Percentiles rank a stretch among this genome's conserved stretches.
phyloP scores from a whole-genome alignment of 192 early-diverging fungal species.

The Coemansia pectinata region DNA sequence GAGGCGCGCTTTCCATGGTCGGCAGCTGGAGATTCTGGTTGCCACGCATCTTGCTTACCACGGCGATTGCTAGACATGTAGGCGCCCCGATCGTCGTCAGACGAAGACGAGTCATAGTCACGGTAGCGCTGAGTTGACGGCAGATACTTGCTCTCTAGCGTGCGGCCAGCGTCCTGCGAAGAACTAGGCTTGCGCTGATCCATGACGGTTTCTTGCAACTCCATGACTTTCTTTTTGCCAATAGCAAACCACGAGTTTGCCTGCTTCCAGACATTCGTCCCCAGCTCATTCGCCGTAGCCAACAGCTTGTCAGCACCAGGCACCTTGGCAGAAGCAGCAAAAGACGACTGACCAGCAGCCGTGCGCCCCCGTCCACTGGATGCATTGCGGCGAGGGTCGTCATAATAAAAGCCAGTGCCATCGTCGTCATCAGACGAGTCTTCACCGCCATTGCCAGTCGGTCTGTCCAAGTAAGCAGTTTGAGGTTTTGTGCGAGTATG shows the following conservation, averaged over 20 bases:
- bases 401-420: constrained; percentile 11
- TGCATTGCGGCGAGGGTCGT: constrained; percentile 12
- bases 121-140: constrained; percentile 23
- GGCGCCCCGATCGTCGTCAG: constrained; percentile 21
- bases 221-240: constrained; percentile 56
- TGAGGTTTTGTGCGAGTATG: not conserved
- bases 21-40: not conserved
- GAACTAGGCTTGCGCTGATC: constrained; percentile 27
- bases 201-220: constrained; percentile 48
- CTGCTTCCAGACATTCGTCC: constrained; percentile 50
- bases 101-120: constrained; percentile 31
- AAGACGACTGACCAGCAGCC: constrained; percentile 1
- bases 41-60: constrained; percentile 1
- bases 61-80: constrained; percentile 38
- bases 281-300: constrained; percentile 52
- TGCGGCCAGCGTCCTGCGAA: not conserved
- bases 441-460: not conserved
- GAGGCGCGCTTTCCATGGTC: not conserved
- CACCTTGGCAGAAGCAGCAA: constrained; percentile 4
- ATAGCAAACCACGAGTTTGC: constrained; percentile 56
- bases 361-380: not conserved
- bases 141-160: constrained; percentile 4
- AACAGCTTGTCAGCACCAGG: constrained; percentile 37
- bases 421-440: constrained; percentile 29
- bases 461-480: constrained; percentile 12